A percentile compares a stretch with the other conserved stretches of the same genome.
Conservation (phyloP, 1,284 basidiomycete species). For the Cerrena zonata region DNA sequence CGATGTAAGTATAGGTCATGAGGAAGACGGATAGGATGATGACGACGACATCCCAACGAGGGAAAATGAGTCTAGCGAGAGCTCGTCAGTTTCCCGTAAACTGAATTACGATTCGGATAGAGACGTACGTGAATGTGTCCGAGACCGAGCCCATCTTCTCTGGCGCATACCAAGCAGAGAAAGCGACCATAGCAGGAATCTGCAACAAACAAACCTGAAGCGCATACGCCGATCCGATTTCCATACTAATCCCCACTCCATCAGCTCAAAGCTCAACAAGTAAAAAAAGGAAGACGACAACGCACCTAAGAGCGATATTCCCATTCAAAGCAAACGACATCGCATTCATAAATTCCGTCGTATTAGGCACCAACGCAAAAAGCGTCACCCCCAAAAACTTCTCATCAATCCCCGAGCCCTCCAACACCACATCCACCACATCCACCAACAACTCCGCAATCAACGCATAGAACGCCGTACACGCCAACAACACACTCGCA, state of each 20-base stretch:
- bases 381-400: slow-evolving; percentile 96
- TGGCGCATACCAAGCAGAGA: slow-evolving; percentile 89
- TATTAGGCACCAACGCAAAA: slow-evolving; percentile 96
- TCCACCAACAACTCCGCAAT: slow-evolving; percentile 95
- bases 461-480: slow-evolving; percentile 90
- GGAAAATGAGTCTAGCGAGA: slow-evolving; percentile 93
- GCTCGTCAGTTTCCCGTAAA: too few relatives aligned
- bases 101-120: background rate
- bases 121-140: slow-evolving; percentile 80
- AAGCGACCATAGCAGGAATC: slow-evolving; percentile 98
- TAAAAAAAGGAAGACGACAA: slow-evolving; percentile 4
- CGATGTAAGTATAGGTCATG: slow-evolving; percentile 98
- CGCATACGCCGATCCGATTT: slow-evolving; percentile 98
- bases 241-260: slow-evolving; percentile 73
- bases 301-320: slow-evolving; percentile 91
- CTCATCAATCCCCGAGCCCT: slow-evolving; percentile 92
- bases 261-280: too few relatives aligned
- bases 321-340: slow-evolving; percentile 98
- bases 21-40: slow-evolving; percentile 94
- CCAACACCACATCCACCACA: slow-evolving; percentile 90
- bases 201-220: slow-evolving; percentile 96
- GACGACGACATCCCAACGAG: slow-evolving; percentile 95
- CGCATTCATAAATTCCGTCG: slow-evolving; percentile 99
- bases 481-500: slow-evolving; percentile 80
- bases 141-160: slow-evolving; percentile 76